Evolutionary conservation across 2,329 filamentous ascomycete species (phyloP).

Genomic region (Nigrospora sphaerica): DNA sequence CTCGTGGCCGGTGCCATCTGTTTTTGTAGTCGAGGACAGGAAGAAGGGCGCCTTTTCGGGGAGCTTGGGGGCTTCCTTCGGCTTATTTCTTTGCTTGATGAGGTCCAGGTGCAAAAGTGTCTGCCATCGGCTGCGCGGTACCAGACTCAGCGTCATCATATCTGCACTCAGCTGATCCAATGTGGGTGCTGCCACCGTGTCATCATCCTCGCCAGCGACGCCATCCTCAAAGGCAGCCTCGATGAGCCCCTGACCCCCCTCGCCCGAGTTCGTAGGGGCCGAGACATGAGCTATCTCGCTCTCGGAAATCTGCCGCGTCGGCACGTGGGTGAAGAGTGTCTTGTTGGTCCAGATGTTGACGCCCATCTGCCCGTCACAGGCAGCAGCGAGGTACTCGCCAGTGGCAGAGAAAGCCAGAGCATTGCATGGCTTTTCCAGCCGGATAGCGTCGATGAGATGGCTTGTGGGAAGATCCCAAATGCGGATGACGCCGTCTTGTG

Average conservation of each 20-base stretch:
- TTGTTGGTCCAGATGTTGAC: slow-evolving; percentile 97
- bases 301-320: slow-evolving; percentile 78
- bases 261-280: slow-evolving; percentile 72
- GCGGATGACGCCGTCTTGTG: slow-evolving; percentile 70
- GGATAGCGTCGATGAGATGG: slow-evolving; percentile 89
- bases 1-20: slow-evolving; percentile 14
- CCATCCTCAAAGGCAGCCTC: slow-evolving; percentile 65
- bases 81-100: slow-evolving; percentile 91
- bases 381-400: slow-evolving; percentile 90
- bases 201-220: slow-evolving; percentile 40
- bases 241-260: slow-evolving; percentile 68
- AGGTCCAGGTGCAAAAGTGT: slow-evolving; percentile 86
- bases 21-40: slow-evolving; percentile 52
- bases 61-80: slow-evolving; percentile 81
- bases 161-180: slow-evolving; percentile 75
- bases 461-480: slow-evolving; percentile 96
- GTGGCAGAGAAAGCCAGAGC: slow-evolving; percentile 82
- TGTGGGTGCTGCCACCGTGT: slow-evolving; percentile 45
- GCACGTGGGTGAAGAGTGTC: slow-evolving; percentile 80
- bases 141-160: slow-evolving; percentile 81
- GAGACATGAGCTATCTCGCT: slow-evolving; percentile 59
- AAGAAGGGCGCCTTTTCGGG: slow-evolving; percentile 97
- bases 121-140: slow-evolving; percentile 90
- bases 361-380: slow-evolving; percentile 73
- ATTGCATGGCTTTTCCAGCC: slow-evolving; percentile 70